Percentiles rank a stretch among this genome's conserved stretches.
These are phyloP conservation scores for Byssoonygena ceratinophila DNA, from an alignment of 2,329 filamentous ascomycete genomes.

Conservation along the genomic window DNA sequence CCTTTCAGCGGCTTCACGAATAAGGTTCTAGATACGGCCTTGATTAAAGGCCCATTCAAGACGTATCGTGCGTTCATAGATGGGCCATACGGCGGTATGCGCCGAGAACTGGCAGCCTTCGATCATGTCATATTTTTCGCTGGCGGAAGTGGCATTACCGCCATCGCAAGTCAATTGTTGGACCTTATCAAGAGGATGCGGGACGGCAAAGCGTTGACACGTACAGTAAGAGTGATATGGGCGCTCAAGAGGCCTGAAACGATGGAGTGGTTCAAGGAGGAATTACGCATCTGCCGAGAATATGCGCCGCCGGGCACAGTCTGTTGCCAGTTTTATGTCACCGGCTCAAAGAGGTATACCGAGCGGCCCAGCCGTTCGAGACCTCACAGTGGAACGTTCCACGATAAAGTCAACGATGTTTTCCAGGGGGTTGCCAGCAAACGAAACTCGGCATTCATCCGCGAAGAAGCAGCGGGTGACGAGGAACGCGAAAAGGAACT, in stretches of 20 bases:
- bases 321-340: constrained; percentile 91
- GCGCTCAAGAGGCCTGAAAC: constrained; percentile 80
- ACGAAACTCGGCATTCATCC: constrained; percentile 72
- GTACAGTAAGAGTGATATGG: constrained; percentile 88
- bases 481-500: constrained; percentile 68
- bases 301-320: constrained; percentile 79
- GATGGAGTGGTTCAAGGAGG: constrained; percentile 96
- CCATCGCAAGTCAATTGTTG: constrained; percentile 79
- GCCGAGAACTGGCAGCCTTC: constrained; percentile 77
- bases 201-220: constrained; percentile 86
- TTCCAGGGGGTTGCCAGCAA: constrained; percentile 80
- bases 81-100: constrained; percentile 91
- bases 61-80: constrained; percentile 89
- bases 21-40: constrained; percentile 68
- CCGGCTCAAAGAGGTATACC: constrained; percentile 53
- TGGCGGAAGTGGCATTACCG: constrained; percentile 88
- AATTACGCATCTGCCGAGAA: constrained; percentile 82
- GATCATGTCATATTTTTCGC: constrained; percentile 89
- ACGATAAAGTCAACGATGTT: constrained; percentile 78
- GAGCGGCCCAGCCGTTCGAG: constrained; percentile 39
- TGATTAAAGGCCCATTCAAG: constrained; percentile 78
- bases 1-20: constrained; percentile 86
- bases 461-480: constrained; percentile 63
- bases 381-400: constrained; percentile 63
- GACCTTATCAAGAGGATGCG: constrained; percentile 95